Evolutionary conservation across 2,329 filamentous ascomycete species (phyloP), one percentile per base, ranked within the genome.

Genomic region (Apiospora koreana): DNA sequence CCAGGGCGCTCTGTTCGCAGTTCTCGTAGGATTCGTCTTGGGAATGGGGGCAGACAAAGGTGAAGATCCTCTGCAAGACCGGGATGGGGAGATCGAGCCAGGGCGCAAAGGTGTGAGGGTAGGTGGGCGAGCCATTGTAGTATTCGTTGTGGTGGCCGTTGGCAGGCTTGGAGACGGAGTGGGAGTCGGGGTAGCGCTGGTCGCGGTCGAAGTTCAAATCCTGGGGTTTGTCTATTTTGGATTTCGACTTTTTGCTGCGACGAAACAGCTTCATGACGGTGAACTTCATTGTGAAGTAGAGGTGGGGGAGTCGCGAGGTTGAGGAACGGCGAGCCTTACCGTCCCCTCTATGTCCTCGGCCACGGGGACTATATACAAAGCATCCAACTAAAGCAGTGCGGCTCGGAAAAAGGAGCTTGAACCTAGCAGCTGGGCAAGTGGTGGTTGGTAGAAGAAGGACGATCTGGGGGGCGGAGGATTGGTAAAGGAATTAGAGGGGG

Each of bases 21-120:
- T 91, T 91, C 74, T 94, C 91, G 80, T 96, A 97, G 71, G 87
- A 91, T 78, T 91, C 86, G 81, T 98, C 95, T 69, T 84, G 83
- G 45, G 90, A 85, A 81, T 98, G 95, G 9, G 95, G 95, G 76
- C 95, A 98, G 70, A 98, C 91, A 74, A 90, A 90, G 76, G 87
- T 82, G 80, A 98, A 95, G 78, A 98, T 95, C 78, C 88, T 89
- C 74, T 89, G 86, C 70, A 98, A 86, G 41, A 97, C 85, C n/a
- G 87, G 82, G 35, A 86, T 82, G 12, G 94, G 92, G 14, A 98
- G 86, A 68, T 81, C 81, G 50, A 79, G 74, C 78, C 78, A 80
- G 7, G 78, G 78, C 41, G 76, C 78, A 58, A 76, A 78, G 31
- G 73, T 68, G 64, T 54, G 71, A 69, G 68, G 65, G 38, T 66